phyloP scores from a whole-genome alignment of 345 rosid genomes.

The Eucalyptus dawsonii region DNA sequence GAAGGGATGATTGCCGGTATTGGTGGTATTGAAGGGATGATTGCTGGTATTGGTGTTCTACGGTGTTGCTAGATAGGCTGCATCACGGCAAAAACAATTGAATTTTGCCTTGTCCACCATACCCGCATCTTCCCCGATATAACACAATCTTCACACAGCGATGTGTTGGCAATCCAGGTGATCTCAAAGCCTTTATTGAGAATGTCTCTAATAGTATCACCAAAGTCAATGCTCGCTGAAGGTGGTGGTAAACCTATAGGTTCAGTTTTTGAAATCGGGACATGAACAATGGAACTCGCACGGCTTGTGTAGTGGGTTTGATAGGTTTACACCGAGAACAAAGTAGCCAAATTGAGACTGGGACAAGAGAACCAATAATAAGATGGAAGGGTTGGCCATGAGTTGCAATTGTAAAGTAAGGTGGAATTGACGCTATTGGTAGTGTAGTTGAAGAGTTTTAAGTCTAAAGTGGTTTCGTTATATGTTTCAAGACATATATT shows the following conservation, averaged over 20 bases:
- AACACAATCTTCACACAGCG: rapidly evolving
- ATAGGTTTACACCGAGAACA: background rate
- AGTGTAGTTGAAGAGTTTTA: background rate
- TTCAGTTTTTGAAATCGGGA: background rate
- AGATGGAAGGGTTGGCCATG: background rate
- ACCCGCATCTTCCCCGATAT: too few species aligned
- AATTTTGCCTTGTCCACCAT: too few species aligned
- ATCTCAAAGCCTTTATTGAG: background rate
- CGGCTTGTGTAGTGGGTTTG: background rate
- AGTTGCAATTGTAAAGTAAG: background rate
- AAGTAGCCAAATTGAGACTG: background rate
- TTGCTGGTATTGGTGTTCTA: rapidly evolving
- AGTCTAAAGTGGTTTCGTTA: background rate
- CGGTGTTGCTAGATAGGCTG: too few species aligned
- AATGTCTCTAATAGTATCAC: too few species aligned
- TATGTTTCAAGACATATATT: background rate
- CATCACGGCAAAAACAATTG: rapidly evolving
- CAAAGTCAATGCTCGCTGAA: background rate
- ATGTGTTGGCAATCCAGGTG: too few species aligned
- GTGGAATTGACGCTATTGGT: background rate
- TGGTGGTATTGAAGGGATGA: rapidly evolving
- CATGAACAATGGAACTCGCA: background rate
- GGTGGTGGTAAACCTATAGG: background rate
- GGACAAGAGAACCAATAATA: background rate
- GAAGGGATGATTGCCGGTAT: too few species aligned